Conservation (phyloP, 2,329 filamentous ascomycete genomes). For the Aspergillus sp. region DNA sequence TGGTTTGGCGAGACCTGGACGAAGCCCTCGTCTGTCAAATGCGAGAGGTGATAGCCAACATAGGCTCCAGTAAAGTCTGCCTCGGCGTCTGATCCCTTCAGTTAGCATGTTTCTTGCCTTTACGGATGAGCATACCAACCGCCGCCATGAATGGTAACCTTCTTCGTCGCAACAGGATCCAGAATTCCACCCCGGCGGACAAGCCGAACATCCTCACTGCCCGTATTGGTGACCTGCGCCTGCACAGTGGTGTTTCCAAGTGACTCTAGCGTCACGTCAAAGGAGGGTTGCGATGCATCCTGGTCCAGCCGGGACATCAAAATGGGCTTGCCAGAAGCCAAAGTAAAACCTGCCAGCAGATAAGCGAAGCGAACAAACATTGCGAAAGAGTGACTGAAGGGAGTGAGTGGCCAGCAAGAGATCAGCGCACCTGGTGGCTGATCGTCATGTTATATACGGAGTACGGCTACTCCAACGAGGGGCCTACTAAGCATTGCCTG, state of each 20-base stretch:
- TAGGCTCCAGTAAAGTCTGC: conserved; percentile 16
- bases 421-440: neutral
- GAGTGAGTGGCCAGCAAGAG: neutral
- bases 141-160: conserved; percentile 12
- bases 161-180: conserved; percentile 18
- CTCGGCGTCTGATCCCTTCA: neutral
- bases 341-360: conserved; percentile 15
- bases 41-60: conserved; percentile 17
- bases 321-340: conserved; percentile 25
- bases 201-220: conserved; percentile 13
- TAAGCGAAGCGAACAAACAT: conserved; percentile 13
- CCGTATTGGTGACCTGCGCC: conserved; percentile 17
- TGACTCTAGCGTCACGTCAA: conserved; percentile 15
- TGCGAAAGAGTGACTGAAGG: neutral
- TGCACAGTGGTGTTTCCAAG: conserved; percentile 19
- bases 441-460: neutral
- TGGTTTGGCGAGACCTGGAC: conserved; percentile 18
- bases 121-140: conserved; percentile 6
- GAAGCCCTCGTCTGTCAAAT: conserved; percentile 16
- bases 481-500: neutral
- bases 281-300: conserved; percentile 10
- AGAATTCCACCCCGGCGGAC: conserved; percentile 19
- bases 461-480: no score
- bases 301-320: conserved; percentile 17
- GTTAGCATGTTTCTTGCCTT: neutral